Evolutionary conservation across 768 basidiomycete species (phyloP).

Genomic region (Lentinula sp.): DNA sequence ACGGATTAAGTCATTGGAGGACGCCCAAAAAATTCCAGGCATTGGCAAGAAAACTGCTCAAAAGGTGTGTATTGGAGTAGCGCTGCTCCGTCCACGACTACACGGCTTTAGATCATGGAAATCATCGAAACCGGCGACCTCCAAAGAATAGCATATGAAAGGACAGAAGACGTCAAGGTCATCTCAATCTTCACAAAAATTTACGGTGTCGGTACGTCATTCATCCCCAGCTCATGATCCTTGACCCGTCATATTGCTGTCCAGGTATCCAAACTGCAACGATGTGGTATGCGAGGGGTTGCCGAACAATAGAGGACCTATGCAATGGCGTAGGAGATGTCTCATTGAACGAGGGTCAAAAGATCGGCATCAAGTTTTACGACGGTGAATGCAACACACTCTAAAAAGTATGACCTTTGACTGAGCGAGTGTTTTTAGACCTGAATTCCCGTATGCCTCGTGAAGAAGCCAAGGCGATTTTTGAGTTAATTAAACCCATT

Average conservation of each 20-base stretch:
- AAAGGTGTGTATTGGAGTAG: conserved; percentile 38
- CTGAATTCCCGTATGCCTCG: conserved; percentile 85
- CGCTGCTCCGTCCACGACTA: neutral
- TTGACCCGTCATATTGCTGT: neutral
- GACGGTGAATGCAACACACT: conserved; percentile 40
- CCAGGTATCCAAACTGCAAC: conserved; percentile 61
- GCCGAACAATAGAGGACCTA: conserved; percentile 75
- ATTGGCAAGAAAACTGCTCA: conserved; percentile 71
- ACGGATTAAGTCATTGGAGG: conserved; percentile 49
- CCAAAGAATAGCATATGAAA: conserved; percentile 60
- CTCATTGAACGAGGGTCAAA: conserved; percentile 50
- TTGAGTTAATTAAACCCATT: conserved; percentile 61
- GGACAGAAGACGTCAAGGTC: conserved; percentile 50
- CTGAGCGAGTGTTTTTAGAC: conserved; percentile 35
- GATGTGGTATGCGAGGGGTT: conserved; percentile 71
- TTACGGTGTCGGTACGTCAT: conserved; percentile 68
- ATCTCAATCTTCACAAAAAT: conserved; percentile 67
- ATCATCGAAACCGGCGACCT: conserved; percentile 73
- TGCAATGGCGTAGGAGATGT: conserved; percentile 52
- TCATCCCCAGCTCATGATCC: neutral
- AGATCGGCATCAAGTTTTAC: conserved; percentile 65
- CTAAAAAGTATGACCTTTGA: neutral
- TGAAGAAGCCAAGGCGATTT: conserved; percentile 69
- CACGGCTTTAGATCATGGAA: conserved; percentile 60
- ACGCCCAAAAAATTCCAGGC: conserved; percentile 55